These are phyloP conservation scores for Agrocybe pediades DNA, from an alignment of 768 basidiomycete species.

Conservation along the genomic window DNA sequence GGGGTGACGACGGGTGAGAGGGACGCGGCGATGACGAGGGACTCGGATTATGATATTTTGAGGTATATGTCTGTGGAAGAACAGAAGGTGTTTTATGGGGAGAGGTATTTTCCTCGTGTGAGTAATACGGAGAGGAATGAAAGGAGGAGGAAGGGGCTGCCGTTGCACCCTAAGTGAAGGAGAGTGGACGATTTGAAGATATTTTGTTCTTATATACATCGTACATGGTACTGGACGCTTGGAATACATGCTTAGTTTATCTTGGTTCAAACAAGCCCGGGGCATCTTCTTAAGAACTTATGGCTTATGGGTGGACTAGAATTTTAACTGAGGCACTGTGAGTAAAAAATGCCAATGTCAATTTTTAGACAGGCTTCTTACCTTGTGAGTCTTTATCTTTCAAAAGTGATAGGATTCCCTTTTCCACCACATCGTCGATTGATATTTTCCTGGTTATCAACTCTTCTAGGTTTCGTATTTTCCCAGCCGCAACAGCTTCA, in stretches of 20 bases:
- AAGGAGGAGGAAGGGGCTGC: constrained; percentile 19
- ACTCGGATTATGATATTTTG: constrained; percentile 26
- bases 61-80: constrained; percentile 24
- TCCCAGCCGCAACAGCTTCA: constrained; percentile 37
- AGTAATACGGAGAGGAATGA: constrained; percentile 28
- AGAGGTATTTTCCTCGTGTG: constrained; percentile 19
- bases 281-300: no score
- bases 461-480: constrained; percentile 37
- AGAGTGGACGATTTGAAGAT: no score
- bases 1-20: constrained; percentile 19
- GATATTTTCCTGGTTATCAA: constrained; percentile 43
- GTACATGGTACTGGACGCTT: no score
- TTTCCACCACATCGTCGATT: constrained; percentile 42
- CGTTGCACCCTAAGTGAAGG: constrained; percentile 14
- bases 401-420: constrained; percentile 41
- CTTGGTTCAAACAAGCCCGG: no score
- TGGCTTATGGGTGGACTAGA: constrained; percentile 29
- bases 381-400: constrained; percentile 43
- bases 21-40: constrained; percentile 27
- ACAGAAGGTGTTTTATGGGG: constrained; percentile 23
- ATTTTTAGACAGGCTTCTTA: constrained; percentile 18
- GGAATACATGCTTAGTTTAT: no score
- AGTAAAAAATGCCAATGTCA: neutral
- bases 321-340: constrained; percentile 33
- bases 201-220: no score